Conservation (phyloP, 2,329 filamentous ascomycete genomes). For the Cytospora schulzeri region DNA sequence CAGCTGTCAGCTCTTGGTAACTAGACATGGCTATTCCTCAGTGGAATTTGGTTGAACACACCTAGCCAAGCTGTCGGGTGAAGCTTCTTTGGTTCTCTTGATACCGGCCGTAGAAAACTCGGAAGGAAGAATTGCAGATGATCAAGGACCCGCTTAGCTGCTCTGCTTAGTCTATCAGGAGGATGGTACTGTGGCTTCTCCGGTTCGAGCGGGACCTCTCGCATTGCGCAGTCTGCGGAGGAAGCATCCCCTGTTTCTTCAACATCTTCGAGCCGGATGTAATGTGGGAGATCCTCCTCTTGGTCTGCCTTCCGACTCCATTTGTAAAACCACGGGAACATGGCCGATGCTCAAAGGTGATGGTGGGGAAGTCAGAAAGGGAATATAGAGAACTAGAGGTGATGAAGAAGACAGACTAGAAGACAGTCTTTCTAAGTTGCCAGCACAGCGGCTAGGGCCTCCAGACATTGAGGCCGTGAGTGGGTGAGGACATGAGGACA, state of each 20-base stretch:
- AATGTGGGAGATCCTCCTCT: conserved; percentile 1
- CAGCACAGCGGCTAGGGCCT: background rate
- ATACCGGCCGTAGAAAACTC: background rate
- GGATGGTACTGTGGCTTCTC: background rate
- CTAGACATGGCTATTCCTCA: background rate
- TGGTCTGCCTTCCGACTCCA: conserved; percentile 1
- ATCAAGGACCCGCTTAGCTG: background rate
- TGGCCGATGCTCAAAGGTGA: background rate
- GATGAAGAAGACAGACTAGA: background rate
- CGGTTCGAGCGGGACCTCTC: background rate
- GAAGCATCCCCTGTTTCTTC: conserved; percentile 10
- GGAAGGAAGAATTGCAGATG: conserved; percentile 1
- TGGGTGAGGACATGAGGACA: background rate
- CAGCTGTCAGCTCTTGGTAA: background rate
- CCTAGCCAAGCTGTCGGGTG: conserved; percentile 29
- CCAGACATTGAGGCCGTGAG: background rate
- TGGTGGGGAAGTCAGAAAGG: background rate
- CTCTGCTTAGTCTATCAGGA: background rate
- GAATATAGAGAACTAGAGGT: background rate
- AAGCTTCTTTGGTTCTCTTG: conserved; percentile 15
- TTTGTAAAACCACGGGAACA: background rate
- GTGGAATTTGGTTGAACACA: background rate
- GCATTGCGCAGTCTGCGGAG: background rate
- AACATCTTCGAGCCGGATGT: conserved; percentile 6
- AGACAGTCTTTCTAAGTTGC: too few relatives aligned